A percentile compares a stretch with the other conserved stretches of the same genome.
These are phyloP conservation scores for Cladobotryum protrusum DNA, from an alignment of 2,329 filamentous ascomycete genomes.

Conservation along the genomic window DNA sequence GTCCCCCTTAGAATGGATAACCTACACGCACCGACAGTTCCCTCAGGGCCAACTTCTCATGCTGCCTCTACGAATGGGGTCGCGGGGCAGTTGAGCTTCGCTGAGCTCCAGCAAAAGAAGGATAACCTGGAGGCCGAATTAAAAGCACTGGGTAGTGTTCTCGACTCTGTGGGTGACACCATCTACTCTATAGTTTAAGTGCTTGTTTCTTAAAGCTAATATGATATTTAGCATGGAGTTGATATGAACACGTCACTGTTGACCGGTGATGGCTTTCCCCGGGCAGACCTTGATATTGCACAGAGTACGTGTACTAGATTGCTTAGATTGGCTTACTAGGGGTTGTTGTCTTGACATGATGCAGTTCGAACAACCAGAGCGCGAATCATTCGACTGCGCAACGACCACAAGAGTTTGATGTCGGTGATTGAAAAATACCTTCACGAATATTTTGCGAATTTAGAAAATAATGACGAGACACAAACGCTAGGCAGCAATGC, in stretches of 20 bases:
- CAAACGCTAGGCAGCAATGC: constrained; percentile 15
- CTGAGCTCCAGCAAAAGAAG: constrained; percentile 78
- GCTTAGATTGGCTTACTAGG: too few relatives aligned
- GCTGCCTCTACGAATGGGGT: constrained; percentile 53
- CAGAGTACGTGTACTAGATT: constrained; percentile 58
- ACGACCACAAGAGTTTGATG: constrained; percentile 93
- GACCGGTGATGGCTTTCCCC: constrained; percentile 85
- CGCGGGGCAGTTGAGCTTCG: constrained; percentile 60
- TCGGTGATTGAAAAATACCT: constrained; percentile 71
- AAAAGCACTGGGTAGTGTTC: constrained; percentile 72
- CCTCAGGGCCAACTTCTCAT: constrained; percentile 67
- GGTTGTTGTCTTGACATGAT: constrained; percentile 13
- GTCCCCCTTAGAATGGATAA: constrained; percentile 40
- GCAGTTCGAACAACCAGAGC: constrained; percentile 87
- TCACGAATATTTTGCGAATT: constrained; percentile 81
- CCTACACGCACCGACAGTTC: constrained; percentile 52
- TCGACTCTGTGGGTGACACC: constrained; percentile 66
- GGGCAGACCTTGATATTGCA: constrained; percentile 88
- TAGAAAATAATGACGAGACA: constrained; percentile 46
- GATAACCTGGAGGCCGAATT: constrained; percentile 81
- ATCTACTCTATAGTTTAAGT: not conserved
- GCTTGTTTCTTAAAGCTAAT: not conserved
- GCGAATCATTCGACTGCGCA: constrained; percentile 80
- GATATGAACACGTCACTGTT: constrained; percentile 85
- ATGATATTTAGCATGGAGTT: constrained; percentile 67